Percentiles rank a stretch among this genome's conserved stretches.
These are phyloP conservation scores for Penicillium atrosanguineum DNA, from an alignment of 495 filamentous ascomycete genomes.

Conservation along the genomic window DNA sequence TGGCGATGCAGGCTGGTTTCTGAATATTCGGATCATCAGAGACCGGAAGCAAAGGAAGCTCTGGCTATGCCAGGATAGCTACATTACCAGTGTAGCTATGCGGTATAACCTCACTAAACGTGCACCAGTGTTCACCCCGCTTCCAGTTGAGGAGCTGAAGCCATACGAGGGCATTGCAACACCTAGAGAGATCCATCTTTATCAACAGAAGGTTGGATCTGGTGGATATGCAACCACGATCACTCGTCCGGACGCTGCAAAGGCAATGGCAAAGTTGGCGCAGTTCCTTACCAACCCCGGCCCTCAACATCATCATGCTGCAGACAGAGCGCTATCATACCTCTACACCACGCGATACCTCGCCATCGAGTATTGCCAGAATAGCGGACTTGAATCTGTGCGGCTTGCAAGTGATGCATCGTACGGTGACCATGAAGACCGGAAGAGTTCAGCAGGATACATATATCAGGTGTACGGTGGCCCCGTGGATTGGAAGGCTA, in stretches of 20 bases:
- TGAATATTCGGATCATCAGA: constrained; percentile 17
- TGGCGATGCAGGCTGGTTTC: constrained; percentile 14
- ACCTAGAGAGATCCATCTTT: constrained; percentile 5
- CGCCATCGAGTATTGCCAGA: constrained; percentile 3
- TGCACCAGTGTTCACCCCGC: constrained; percentile 1
- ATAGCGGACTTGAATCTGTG: not conserved
- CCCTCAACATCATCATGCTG: constrained; percentile 9
- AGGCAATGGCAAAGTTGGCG: constrained; percentile 10
- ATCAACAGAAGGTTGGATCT: constrained; percentile 28
- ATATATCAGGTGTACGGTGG: too few species aligned
- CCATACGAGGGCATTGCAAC: not conserved
- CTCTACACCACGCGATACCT: constrained; percentile 10
- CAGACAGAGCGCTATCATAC: constrained; percentile 17
- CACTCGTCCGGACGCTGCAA: constrained; percentile 21
- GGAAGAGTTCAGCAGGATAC: too few species aligned
- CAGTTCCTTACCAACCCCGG: constrained; percentile 21
- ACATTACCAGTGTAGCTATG: constrained; percentile 16
- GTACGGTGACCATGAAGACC: constrained; percentile 21
- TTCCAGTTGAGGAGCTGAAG: constrained; percentile 2
- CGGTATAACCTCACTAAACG: constrained; percentile 11
- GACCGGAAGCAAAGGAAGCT: constrained; percentile 11
- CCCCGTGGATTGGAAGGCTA: too few species aligned
- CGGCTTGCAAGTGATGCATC: constrained; percentile 14
- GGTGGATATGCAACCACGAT: constrained; percentile 20
- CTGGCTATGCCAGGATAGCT: constrained; percentile 11